Evolutionary conservation across 306 rosid genomes (phyloP).

Genomic region (Trichosanthes truncata): DNA sequence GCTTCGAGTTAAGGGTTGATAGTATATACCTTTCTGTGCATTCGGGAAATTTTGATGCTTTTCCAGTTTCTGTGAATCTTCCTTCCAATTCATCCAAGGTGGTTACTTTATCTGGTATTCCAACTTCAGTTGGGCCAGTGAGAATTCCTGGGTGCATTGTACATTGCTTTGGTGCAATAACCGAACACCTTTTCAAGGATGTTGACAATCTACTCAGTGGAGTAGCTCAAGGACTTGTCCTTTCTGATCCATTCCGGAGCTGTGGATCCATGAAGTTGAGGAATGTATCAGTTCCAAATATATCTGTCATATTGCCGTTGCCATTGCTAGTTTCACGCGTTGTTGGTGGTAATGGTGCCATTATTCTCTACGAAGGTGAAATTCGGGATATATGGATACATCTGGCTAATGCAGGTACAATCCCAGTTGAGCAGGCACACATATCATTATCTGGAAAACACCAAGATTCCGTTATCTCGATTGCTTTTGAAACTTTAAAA

Average conservation of each 20-base stretch:
- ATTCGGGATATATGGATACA: constrained; percentile 80
- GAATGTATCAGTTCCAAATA: constrained; percentile 66
- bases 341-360: constrained; percentile 92
- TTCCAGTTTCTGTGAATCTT: constrained; percentile 75
- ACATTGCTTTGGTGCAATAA: constrained; percentile 95
- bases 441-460: constrained; percentile 84
- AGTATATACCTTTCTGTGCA: constrained; percentile 88
- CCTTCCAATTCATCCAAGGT: constrained; percentile 89
- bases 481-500: constrained; percentile 62
- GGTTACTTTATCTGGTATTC: constrained; percentile 82
- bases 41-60: constrained; percentile 86
- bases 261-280: constrained; percentile 88
- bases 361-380: constrained; percentile 91
- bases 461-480: constrained; percentile 75
- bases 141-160: constrained; percentile 86
- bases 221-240: constrained; percentile 91
- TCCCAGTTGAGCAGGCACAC: constrained; percentile 87
- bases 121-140: constrained; percentile 74
- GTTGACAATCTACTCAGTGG: constrained; percentile 96
- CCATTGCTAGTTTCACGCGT: constrained; percentile 73
- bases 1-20: constrained; percentile 91
- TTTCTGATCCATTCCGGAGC: constrained; percentile 92
- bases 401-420: constrained; percentile 94
- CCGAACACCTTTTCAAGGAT: constrained; percentile 91
- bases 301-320: constrained; percentile 68